Percentiles rank a stretch among this genome's conserved stretches.
These are phyloP conservation scores for Acer campestre DNA, from an alignment of 345 rosid species.

Conservation along the genomic window DNA sequence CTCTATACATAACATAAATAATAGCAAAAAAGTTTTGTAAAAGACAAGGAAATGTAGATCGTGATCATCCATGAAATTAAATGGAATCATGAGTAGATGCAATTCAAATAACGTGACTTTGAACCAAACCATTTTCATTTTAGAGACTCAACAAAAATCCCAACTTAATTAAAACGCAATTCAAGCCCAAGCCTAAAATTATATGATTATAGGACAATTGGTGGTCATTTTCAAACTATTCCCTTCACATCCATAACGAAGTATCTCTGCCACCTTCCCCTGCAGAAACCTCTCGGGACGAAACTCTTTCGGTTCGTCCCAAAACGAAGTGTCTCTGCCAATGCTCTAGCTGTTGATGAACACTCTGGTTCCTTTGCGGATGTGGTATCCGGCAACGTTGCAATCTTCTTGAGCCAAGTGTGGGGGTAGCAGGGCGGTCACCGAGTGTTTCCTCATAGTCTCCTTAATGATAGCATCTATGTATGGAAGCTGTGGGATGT, in stretches of 20 bases:
- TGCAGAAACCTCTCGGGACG: conserved; percentile 31
- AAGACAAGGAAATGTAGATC: too few species aligned
- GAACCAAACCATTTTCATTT: too few species aligned
- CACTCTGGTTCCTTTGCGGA: conserved; percentile 21
- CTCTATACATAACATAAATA: too few species aligned
- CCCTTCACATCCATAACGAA: conserved; percentile 27
- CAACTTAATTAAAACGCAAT: too few species aligned
- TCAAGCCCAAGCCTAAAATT: too few species aligned
- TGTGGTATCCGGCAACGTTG: conserved; percentile 22
- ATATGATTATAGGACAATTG: too few species aligned
- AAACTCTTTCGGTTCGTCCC: conserved; percentile 32
- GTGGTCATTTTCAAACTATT: too few species aligned
- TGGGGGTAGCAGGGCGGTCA: conserved; percentile 20
- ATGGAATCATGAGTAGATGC: too few species aligned
- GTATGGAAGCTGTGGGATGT: conserved; percentile 28
- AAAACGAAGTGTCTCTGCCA: conserved; percentile 27
- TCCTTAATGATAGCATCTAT: conserved; percentile 32
- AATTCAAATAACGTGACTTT: too few species aligned
- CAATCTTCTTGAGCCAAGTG: conserved; percentile 22
- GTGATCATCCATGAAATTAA: too few species aligned
- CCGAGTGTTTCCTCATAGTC: conserved; percentile 32
- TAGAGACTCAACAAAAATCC: too few species aligned
- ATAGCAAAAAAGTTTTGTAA: too few species aligned
- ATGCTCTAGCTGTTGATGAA: conserved; percentile 34
- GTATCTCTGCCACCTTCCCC: neutral